phyloP scores from a whole-genome alignment of 2,329 filamentous ascomycete species.

The Exophiala lecanii-corni region DNA sequence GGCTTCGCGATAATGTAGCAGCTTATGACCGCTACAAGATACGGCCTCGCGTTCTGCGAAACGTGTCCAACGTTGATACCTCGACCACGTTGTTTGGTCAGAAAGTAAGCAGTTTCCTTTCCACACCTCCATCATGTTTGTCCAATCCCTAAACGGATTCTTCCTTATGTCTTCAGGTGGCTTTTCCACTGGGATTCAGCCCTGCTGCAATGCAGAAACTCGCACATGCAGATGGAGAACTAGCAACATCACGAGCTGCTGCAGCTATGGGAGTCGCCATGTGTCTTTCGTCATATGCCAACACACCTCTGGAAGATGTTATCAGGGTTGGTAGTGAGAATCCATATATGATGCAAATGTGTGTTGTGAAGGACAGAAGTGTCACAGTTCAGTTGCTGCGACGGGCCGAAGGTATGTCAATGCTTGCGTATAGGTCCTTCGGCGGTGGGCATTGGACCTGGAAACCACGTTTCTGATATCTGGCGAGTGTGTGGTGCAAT shows the following conservation, averaged over 20 bases:
- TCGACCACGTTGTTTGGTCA: constrained; percentile 31
- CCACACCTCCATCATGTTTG: neutral
- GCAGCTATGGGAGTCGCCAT: constrained; percentile 41
- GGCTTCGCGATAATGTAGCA: constrained; percentile 4
- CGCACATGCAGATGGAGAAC: constrained; percentile 41
- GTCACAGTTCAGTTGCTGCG: constrained; percentile 40
- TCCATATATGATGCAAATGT: constrained; percentile 53
- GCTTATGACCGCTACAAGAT: constrained; percentile 23
- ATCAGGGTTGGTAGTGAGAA: constrained; percentile 33
- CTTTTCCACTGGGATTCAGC: constrained; percentile 39
- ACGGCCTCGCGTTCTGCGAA: constrained; percentile 43
- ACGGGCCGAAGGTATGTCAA: constrained; percentile 41
- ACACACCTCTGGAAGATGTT: constrained; percentile 44
- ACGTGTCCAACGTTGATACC: constrained; percentile 37
- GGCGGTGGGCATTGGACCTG: too few relatives aligned
- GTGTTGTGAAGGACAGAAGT: constrained; percentile 46
- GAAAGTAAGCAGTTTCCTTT: too few relatives aligned
- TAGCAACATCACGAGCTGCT: constrained; percentile 46
- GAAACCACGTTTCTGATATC: too few relatives aligned
- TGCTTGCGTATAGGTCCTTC: too few relatives aligned
- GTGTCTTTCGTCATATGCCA: constrained; percentile 47
- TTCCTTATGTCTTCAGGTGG: too few relatives aligned
- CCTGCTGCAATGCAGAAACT: constrained; percentile 34
- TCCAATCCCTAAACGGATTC: too few relatives aligned
- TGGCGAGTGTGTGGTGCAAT: too few relatives aligned